Evolutionary conservation across 345 rosid species (phyloP).

Genomic region (Murraya koenigii): DNA sequence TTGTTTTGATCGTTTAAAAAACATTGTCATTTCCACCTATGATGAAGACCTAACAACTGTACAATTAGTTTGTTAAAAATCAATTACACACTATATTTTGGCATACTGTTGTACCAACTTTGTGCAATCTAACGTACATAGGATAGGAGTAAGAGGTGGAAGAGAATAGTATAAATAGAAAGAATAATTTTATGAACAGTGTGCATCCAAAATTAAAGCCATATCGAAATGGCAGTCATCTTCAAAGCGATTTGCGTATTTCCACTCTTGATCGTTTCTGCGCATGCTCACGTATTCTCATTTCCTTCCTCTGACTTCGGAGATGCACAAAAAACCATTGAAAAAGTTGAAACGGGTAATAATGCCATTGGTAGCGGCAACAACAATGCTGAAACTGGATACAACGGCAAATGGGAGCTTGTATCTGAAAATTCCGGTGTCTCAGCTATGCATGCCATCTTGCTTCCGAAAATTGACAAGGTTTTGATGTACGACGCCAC

Average conservation of each 20-base stretch:
- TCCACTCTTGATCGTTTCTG: constrained; percentile 23
- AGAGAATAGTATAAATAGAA: not conserved
- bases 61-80: not conserved
- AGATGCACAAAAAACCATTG: not conserved
- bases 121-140: not conserved
- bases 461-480: constrained; percentile 59
- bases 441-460: constrained; percentile 76
- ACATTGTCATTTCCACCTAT: too few relatives aligned
- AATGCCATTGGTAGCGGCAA: not conserved
- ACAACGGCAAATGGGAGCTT: constrained; percentile 59
- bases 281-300: not conserved
- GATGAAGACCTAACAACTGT: not conserved
- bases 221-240: not conserved
- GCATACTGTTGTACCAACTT: not conserved
- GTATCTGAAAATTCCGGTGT: constrained; percentile 61
- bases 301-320: not conserved
- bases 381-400: not conserved
- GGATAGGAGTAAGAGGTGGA: not conserved
- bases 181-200: not conserved
- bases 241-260: constrained; percentile 8
- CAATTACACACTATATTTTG: not conserved
- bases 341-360: not conserved
- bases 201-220: not conserved
- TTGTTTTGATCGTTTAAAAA: too few relatives aligned
- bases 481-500: constrained; percentile 78